Conservation (phyloP, 2,329 filamentous ascomycete genomes). For the Fusarium irregulare region DNA sequence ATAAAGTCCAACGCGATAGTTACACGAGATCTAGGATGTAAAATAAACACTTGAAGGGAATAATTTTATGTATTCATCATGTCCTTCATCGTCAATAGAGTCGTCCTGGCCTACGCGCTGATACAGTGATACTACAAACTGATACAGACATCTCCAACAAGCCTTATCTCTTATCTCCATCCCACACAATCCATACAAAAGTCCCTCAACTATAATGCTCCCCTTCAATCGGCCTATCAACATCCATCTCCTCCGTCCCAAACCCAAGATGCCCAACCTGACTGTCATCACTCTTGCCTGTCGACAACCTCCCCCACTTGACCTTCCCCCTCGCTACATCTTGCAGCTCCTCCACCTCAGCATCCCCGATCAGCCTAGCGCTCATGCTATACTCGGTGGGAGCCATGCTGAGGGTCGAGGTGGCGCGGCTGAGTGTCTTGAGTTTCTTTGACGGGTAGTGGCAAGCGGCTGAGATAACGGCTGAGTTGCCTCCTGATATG, state of each 20-base stretch:
- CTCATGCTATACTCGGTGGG: background rate
- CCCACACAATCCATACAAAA: background rate
- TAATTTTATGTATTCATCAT: background rate
- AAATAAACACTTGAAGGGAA: background rate
- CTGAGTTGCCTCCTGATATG: constrained; percentile 28
- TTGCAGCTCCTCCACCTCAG: background rate
- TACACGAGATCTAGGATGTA: background rate
- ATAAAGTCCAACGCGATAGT: fast-evolving
- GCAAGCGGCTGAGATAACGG: constrained; percentile 34
- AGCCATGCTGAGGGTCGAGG: background rate
- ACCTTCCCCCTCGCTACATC: constrained; percentile 13
- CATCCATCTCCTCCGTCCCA: constrained; percentile 22
- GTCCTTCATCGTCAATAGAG: background rate
- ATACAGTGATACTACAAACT: background rate
- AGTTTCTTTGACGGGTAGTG: constrained; percentile 17
- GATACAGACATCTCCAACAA: background rate
- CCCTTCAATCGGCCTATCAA: constrained; percentile 28
- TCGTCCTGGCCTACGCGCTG: background rate
- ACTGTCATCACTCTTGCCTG: constrained; percentile 17
- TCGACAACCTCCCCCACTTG: constrained; percentile 29
- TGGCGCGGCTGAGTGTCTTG: background rate
- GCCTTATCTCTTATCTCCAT: background rate
- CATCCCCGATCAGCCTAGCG: constrained; percentile 6
- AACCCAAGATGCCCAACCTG: constrained; percentile 31
- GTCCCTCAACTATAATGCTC: constrained; percentile 22